Evolutionary conservation across 768 basidiomycete genomes (phyloP), one percentile per base, ranked within the genome.

Genomic region (Termitomyces sp.): DNA sequence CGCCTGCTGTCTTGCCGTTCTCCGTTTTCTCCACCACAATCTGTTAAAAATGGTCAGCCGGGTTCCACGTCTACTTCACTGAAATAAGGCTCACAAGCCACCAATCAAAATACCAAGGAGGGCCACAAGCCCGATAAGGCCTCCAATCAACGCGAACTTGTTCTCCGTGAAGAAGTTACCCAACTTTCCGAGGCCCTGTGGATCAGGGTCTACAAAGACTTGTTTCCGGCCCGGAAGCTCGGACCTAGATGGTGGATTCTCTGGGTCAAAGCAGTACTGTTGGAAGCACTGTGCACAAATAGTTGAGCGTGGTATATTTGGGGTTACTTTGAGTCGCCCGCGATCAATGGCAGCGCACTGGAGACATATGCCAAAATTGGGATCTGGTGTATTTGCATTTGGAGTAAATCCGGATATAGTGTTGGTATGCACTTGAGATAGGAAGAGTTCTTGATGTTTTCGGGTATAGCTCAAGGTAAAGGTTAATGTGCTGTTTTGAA

Each of bases 301-400:
- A 5, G 68, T 59, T 14, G 83, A 84, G 17, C 81, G 76, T 5
- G 63, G 29, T 6, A 72, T 67, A 0, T 66, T 7, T 1, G 77
- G 73, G 0, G 64, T 62, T 12, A 71, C 59, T 57, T 77, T 78
- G 47, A 73, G 59, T n/a, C 82, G 75, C 1, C 77, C 77, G 11
- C 83, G 78, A 59, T 84, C 83, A 51, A 84, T 68, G 27, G 73
- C 74, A 34, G 85, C 83, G 67, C 92, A 87, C 65, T 83, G 82
- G 21, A 94, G 74, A 63, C 91, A 93, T 38, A 75, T 77, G 3
- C 85, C 78, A 53, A 87, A 78, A 72, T 82, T 62, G 76, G 80
- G 58, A 80, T 91, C 90, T 31, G 84, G 74, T 5, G 66, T 69
- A 57, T 81, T 86, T 37, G 82, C 73, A 48, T 87, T 80, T 29